A percentile compares a stretch with the other conserved stretches of the same genome.
Conservation (phyloP, 2,329 filamentous ascomycete genomes). For the Exophiala calicioides region DNA sequence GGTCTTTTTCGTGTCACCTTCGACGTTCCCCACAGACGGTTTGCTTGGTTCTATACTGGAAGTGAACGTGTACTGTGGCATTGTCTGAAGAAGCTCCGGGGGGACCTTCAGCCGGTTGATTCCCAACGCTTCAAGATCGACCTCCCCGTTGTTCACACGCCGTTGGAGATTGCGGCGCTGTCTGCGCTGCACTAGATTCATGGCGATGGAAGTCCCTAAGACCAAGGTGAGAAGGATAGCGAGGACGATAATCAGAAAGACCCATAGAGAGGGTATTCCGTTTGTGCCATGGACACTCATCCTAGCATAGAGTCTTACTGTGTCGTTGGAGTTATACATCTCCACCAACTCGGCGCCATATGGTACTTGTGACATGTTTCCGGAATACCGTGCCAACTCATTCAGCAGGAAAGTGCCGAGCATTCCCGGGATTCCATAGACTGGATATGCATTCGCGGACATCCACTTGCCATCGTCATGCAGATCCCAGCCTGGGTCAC, state of each 20-base stretch:
- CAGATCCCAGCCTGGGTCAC: conserved; percentile 69
- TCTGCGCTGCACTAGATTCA: conserved; percentile 75
- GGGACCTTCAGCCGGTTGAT: conserved; percentile 82
- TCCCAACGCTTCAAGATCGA: conserved; percentile 82
- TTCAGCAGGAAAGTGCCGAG: conserved; percentile 69
- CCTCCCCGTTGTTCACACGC: conserved; percentile 73
- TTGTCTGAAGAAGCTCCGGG: conserved; percentile 65
- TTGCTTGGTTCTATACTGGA: conserved; percentile 14
- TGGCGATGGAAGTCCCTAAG: conserved; percentile 64
- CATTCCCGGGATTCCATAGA: conserved; percentile 75
- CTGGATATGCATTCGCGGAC: conserved; percentile 68
- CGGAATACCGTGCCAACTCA: conserved; percentile 74
- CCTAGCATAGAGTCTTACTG: conserved; percentile 51
- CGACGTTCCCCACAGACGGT: background rate
- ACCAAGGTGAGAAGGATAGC: conserved; percentile 71
- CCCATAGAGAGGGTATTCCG: conserved; percentile 74
- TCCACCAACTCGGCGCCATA: conserved; percentile 36
- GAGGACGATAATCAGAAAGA: conserved; percentile 70
- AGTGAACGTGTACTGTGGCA: conserved; percentile 77
- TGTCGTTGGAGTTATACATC: conserved; percentile 44
- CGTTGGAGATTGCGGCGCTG: conserved; percentile 68
- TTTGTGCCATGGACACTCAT: conserved; percentile 46
- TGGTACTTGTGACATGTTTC: conserved; percentile 59
- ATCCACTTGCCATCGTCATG: conserved; percentile 72
- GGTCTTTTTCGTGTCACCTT: conserved; percentile 3